Evolutionary conservation across 345 rosid species (phyloP).

Genomic region (Pistacia atlantica): DNA sequence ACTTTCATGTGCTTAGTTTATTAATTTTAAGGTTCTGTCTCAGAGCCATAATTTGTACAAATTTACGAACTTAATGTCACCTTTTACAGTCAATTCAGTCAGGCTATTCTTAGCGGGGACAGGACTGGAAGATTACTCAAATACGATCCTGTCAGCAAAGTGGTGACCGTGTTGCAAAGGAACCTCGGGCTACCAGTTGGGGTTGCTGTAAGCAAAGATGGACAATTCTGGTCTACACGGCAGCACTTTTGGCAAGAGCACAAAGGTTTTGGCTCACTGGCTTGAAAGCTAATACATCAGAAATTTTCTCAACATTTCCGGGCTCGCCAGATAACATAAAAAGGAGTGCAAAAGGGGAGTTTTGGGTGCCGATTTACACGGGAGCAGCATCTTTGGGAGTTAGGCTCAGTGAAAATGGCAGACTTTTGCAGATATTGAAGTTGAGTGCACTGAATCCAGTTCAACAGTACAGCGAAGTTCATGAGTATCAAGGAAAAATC

Average conservation of each 20-base stretch:
- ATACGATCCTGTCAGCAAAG: neutral
- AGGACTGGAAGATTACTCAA: slow-evolving; percentile 3
- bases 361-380: slow-evolving; percentile 6
- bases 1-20: no score
- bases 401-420: neutral
- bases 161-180: neutral
- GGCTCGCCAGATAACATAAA: slow-evolving; percentile 9
- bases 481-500: neutral
- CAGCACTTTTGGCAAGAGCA: neutral
- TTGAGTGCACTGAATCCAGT: neutral
- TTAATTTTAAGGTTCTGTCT: no score
- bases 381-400: neutral
- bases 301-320: neutral
- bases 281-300: slow-evolving; percentile 9
- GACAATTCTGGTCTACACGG: neutral
- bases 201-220: neutral
- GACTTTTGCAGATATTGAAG: neutral
- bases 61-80: neutral
- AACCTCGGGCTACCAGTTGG: neutral
- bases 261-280: slow-evolving; percentile 18
- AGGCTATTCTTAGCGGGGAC: neutral
- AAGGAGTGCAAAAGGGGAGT: slow-evolving; percentile 5
- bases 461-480: neutral
- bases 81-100: neutral
- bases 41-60: no score